These are phyloP conservation scores for Boletus rubescentipes DNA, from an alignment of 768 basidiomycete genomes.

Conservation along the genomic window DNA sequence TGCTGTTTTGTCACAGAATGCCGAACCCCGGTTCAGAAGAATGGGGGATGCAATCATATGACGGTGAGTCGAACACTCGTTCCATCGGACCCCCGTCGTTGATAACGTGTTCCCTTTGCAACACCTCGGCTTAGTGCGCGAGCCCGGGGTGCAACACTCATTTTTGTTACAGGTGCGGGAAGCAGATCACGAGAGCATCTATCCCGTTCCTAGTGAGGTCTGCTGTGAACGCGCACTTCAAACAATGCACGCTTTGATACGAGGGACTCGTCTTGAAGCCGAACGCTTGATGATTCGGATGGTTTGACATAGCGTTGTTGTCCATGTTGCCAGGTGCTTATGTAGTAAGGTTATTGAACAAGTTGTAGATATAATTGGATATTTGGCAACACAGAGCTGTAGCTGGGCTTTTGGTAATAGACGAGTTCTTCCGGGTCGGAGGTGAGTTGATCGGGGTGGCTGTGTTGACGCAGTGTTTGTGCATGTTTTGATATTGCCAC, in stretches of 20 bases:
- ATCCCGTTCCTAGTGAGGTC: slow-evolving; percentile 29
- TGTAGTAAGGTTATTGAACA: background rate
- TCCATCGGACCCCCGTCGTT: background rate
- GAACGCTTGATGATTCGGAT: too few relatives aligned
- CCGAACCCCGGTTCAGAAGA: slow-evolving; percentile 49
- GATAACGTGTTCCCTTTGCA: background rate
- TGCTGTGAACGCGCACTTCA: slow-evolving; percentile 36
- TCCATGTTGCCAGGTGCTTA: background rate
- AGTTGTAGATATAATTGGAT: too few relatives aligned
- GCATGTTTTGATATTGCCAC: slow-evolving; percentile 31
- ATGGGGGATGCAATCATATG: slow-evolving; percentile 60
- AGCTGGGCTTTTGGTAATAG: too few relatives aligned
- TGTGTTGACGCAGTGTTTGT: slow-evolving; percentile 20
- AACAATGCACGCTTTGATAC: slow-evolving; percentile 30
- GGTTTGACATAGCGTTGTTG: background rate
- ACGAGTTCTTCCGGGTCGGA: too few relatives aligned
- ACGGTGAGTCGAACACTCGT: slow-evolving; percentile 38
- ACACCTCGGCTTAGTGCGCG: slow-evolving; percentile 39
- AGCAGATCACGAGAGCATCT: slow-evolving; percentile 42
- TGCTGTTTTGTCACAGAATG: slow-evolving; percentile 31
- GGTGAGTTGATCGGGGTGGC: slow-evolving; percentile 15
- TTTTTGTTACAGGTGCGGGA: slow-evolving; percentile 54
- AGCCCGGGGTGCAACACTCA: slow-evolving; percentile 56
- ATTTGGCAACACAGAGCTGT: background rate
- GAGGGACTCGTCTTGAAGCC: background rate